Base-by-base conservation (phyloP, 2,329 filamentous ascomycete species). In the Epichloe gansuensis region DNA sequence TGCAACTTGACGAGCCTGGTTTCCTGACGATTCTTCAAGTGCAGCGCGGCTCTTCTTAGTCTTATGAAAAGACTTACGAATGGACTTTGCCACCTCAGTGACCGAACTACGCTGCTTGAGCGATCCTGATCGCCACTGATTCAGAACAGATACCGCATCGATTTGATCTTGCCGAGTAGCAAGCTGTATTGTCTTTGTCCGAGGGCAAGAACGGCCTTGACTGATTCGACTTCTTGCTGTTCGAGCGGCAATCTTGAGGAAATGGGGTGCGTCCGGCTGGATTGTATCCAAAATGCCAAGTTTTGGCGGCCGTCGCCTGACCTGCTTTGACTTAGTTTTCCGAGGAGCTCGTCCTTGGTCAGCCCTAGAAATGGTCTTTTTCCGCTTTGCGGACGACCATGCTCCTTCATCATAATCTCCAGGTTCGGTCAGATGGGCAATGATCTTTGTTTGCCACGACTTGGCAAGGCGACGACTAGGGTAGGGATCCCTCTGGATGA, bases 271-370 rank as follows among this genome's bases (percentile, higher is more conserved):
- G 53, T 70, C 60, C 2, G 69, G 62, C 55, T 76, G 74, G 45
- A 77, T 69, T 23, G 82, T 74, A 63, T 85, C 81, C n/a, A 84
- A 61, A 52, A 85, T 82, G 57, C 81, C 76, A 21, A 85, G 69
- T 21, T 63, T 65, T 3, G 78, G 77, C n/a, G 75, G 67, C 23
- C 43, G 37, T 37, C 21, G 31, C n/a, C 37, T 42, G 11, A 17
- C 13, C 43, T 45, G 46, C 21, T 42, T 44, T 21, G 25, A 43
- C 6, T n/a, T 37, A 3, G n/a, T 21, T 21, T 31, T 35, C 35
- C 21, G 43, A 17, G 31, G 23, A 38, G 13, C 13, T 9, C n/a
- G n/a, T 31, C 17, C 48, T 8, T 15, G 17, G 15, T 15, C 23
- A 9, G 12, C n/a, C 28, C 21, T 42, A 6, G 15, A 39, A 8